Evolutionary conservation across 2,329 filamentous ascomycete species (phyloP), one percentile per base, ranked within the genome.

Genomic region (Pestalotiopsis sp.): DNA sequence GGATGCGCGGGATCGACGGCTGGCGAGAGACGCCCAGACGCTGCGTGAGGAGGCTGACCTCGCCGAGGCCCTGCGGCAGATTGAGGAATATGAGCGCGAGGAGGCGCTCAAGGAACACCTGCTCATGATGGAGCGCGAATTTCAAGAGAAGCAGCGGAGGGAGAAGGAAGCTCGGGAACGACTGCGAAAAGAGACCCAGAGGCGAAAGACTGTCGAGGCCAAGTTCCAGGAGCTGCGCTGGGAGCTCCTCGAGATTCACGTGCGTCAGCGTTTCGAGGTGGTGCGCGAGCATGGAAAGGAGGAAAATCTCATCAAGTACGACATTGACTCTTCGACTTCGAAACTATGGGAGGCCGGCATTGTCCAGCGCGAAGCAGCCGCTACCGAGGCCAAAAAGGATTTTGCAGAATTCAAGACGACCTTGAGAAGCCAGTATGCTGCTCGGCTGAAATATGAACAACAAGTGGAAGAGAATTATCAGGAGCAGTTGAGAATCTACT

Each of bases 41-140:
- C 77, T 74, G 39, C 71, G 68, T 58, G 82, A 78, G 66, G 78
- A 77, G 49, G 76, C 69, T 31, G 82, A 80, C 73, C 64, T 80
- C 12, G 74, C 77, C 2, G 78, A 82, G 25, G 82, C 83, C 4
- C 72, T 88, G 1, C 76, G 81, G 3, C 77, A 82, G 56, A 83
- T 89, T 4, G 85, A 81, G 59, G 84, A 85, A 63, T 83, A 84
- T 68, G 83, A 87, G 77, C 79, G 79, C 20, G 81, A 83, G 67
- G 83, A 86, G 73, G 81, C 80, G 0, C 77, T 77, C 61, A 82
- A 81, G 69, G 80, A 78, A 4, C 83, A 83, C 71, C 74, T 81
- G 52, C 74, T 79, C 39, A 78, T 79, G 2, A 78, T 80, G 49
- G 81, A 83, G 66, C 79, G 80, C 68, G 79, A 78, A 58, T 76